Percentiles rank a stretch among this genome's conserved stretches.
Evolutionary conservation across 495 filamentous ascomycete species (phyloP).

Genomic region (Neurospora sublineolata): DNA sequence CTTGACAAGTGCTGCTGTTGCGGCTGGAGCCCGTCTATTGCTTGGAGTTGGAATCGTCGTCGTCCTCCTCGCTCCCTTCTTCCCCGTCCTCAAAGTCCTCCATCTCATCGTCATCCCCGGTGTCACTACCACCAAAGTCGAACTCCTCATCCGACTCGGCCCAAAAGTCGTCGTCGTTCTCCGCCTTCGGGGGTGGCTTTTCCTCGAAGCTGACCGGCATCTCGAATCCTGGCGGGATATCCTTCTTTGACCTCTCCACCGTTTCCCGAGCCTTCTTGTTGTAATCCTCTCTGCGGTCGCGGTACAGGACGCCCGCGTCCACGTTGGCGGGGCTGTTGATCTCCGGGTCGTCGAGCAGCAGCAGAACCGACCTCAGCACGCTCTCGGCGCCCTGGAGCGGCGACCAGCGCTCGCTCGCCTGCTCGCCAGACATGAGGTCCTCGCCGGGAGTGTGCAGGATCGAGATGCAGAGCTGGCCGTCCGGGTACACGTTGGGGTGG

Average conservation of each 20-base stretch:
- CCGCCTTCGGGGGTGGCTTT: conserved; percentile 50
- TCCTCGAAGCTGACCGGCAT: conserved; percentile 66
- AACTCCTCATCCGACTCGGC: conserved; percentile 70
- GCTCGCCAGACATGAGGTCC: conserved; percentile 82
- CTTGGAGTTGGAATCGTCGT: conserved; percentile 20
- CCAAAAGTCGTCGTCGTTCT: conserved; percentile 75
- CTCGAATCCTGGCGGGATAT: conserved; percentile 69
- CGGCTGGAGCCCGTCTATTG: conserved; percentile 4
- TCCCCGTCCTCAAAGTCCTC: conserved; percentile 42
- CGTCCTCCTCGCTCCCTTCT: conserved; percentile 31
- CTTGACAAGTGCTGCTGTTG: not conserved
- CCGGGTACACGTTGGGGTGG: conserved; percentile 88
- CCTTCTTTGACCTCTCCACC: conserved; percentile 59
- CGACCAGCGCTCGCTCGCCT: conserved; percentile 81
- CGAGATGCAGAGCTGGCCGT: conserved; percentile 89
- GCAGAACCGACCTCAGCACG: conserved; percentile 81
- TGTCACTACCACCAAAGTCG: conserved; percentile 64
- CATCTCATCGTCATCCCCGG: conserved; percentile 46
- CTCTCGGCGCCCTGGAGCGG: conserved; percentile 88
- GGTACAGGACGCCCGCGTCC: conserved; percentile 77
- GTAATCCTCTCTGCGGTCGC: conserved; percentile 57
- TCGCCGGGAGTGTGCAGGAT: conserved; percentile 90
- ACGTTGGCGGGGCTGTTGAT: conserved; percentile 90
- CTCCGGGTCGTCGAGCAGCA: conserved; percentile 90
- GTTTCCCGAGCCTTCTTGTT: conserved; percentile 55